Base-by-base conservation (phyloP, 495 filamentous ascomycete genomes). In the Hypoxylon fuscum region DNA sequence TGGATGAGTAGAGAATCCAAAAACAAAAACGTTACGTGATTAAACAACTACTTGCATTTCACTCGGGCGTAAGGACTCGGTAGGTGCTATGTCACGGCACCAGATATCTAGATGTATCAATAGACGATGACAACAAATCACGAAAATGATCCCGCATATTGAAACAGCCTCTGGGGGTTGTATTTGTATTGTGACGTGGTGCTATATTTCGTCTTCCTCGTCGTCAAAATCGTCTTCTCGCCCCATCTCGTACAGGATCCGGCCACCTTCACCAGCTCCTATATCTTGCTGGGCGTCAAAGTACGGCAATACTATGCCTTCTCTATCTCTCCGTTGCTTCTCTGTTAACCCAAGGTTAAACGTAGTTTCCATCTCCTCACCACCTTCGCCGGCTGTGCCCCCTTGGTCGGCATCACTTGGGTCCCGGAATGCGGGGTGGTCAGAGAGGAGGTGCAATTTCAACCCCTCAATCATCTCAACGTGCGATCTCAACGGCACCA, bases 171-270 rank as follows among this genome's bases (percentile, higher is more conserved):
- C 8, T 47, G 18, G 14, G 14, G 7, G 2, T n/a, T 1, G 11
- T 42, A 20, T 40, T 18, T 49, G 21, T 25, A 55, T 12, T 21
- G 40, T 22, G 43, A 46, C 17, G 21, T 20, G 14, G 27, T 17
- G 42, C 74, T 75, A 96, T 48, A 97, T 93, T 75, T 98, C 96
- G 80, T 98, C 95, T 71, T 98, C 96, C 76, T 98, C 96, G 59
- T 98, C 95, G 70, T 98, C 95, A 74, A 96, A 98, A 75, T 98
- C 96, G 78, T 98, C 95, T 78, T 97, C 96, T 48, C 85, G 84
- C 23, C 94, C 95, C 88, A 97, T 95, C 48, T 97, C 93, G 77
- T 98, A 98, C 67, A 98, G 68, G 49, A 98, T 98, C 59, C 93
- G 81, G 0, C 96, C 95, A 25, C 91, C 90, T 10, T 94, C 91